A percentile compares a stretch with the other conserved stretches of the same genome.
Evolutionary conservation across 305 asterid species (phyloP).

Genomic region (Solanum hybrid): DNA sequence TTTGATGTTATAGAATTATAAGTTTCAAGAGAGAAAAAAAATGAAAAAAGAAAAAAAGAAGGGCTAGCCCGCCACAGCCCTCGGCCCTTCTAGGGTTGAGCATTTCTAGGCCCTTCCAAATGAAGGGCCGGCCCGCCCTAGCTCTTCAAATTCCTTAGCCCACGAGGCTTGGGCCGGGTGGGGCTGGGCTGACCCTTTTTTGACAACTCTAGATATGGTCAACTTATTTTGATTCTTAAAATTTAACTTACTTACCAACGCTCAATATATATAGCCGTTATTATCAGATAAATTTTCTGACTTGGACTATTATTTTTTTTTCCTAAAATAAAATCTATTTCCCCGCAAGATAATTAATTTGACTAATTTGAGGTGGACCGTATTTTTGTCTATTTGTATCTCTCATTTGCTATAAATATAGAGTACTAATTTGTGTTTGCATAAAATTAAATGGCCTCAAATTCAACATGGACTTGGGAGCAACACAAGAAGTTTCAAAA

Average conservation of each 20-base stretch:
- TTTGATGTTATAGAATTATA: too few species aligned
- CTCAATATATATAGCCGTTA: not conserved
- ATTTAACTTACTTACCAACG: not conserved
- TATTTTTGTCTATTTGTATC: not conserved
- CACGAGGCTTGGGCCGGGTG: too few species aligned
- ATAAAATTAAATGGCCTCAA: constrained; percentile 29
- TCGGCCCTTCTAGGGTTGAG: too few species aligned
- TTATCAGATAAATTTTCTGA: not conserved
- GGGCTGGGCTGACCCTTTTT: too few species aligned
- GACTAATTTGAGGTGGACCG: not conserved
- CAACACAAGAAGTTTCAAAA: constrained; percentile 56
- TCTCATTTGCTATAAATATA: not conserved
- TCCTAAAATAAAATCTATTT: not conserved
- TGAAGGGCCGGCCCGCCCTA: too few species aligned
- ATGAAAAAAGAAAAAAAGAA: too few species aligned
- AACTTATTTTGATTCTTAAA: not conserved
- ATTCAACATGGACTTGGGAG: constrained; percentile 35
- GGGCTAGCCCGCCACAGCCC: too few species aligned
- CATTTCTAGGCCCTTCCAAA: too few species aligned
- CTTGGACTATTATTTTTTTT: not conserved
- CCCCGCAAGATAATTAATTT: not conserved
- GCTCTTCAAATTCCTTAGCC: too few species aligned
- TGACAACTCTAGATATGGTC: too few species aligned
- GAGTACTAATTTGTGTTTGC: not conserved
- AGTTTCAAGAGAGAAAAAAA: too few species aligned